A percentile compares a stretch with the other conserved stretches of the same genome.
Evolutionary conservation across 768 basidiomycete species (phyloP).

Genomic region (Lactarius psammicola): DNA sequence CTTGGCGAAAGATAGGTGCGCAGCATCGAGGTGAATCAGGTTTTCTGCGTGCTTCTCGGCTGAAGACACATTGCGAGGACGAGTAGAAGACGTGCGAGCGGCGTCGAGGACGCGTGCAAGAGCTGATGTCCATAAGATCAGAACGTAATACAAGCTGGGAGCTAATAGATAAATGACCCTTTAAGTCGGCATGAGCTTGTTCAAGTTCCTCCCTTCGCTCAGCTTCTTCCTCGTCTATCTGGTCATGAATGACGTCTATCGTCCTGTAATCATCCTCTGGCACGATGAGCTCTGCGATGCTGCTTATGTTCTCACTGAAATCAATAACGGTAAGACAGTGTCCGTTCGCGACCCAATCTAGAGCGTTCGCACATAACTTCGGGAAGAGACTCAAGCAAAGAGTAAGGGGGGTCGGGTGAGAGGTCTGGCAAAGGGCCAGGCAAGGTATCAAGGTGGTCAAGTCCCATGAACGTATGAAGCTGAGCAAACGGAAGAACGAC

Average conservation of each 20-base stretch:
- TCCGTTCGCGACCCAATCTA: neutral
- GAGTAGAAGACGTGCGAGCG: slow-evolving; percentile 66
- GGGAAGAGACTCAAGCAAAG: slow-evolving; percentile 11
- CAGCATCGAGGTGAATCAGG: slow-evolving; percentile 64
- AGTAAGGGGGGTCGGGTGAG: neutral
- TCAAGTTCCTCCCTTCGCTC: slow-evolving; percentile 66
- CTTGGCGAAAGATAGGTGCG: slow-evolving; percentile 64
- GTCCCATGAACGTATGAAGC: neutral
- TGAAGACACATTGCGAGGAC: slow-evolving; percentile 69
- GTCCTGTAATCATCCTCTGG: slow-evolving; percentile 77
- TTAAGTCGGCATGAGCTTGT: slow-evolving; percentile 61
- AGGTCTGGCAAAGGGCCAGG: neutral
- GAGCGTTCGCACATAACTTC: slow-evolving; percentile 21
- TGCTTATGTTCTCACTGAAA: slow-evolving; percentile 60
- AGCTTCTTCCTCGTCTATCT: slow-evolving; percentile 56
- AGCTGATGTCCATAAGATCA: slow-evolving; percentile 41
- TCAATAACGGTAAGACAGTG: neutral
- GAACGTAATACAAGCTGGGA: neutral
- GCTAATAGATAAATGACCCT: slow-evolving; percentile 42
- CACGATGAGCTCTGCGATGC: slow-evolving; percentile 71
- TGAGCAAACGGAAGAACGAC: neutral
- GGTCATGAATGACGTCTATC: slow-evolving; percentile 71
- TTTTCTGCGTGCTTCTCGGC: slow-evolving; percentile 56
- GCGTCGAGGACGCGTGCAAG: slow-evolving; percentile 63
- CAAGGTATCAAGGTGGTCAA: neutral